Evolutionary conservation across 2,329 filamentous ascomycete species (phyloP).

Genomic region (Nemania sp.): DNA sequence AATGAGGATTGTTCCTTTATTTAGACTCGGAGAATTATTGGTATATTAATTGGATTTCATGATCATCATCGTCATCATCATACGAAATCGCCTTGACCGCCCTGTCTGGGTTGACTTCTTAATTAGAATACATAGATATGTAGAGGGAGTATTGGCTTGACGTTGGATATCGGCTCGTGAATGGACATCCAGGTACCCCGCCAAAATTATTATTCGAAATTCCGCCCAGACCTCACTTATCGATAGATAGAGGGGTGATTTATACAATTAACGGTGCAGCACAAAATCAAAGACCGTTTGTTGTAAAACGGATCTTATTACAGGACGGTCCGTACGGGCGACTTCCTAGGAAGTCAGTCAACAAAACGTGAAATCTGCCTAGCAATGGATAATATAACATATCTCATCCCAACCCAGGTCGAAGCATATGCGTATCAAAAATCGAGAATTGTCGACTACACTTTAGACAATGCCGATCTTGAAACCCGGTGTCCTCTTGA

Average conservation of each 20-base stretch:
- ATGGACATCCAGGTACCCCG: background rate
- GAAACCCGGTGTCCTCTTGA: constrained; percentile 28
- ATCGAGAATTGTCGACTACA: constrained; percentile 25
- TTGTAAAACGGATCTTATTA: no score
- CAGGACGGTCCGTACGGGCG: no score
- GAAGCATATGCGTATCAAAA: constrained; percentile 20
- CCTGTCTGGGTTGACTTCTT: background rate
- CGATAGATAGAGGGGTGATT: background rate
- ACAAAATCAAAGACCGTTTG: no score
- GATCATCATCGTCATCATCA: background rate
- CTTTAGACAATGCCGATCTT: constrained; percentile 26
- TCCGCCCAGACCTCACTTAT: background rate
- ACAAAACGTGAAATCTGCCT: no score
- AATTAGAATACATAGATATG: background rate
- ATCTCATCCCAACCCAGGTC: background rate
- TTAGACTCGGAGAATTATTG: background rate
- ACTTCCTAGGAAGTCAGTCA: no score
- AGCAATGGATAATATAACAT: no score
- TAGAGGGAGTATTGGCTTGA: constrained; percentile 13
- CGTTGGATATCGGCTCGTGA: constrained; percentile 2
- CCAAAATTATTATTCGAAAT: background rate
- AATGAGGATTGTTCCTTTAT: background rate
- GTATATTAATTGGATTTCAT: background rate
- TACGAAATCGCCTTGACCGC: background rate
- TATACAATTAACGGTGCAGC: background rate